Evolutionary conservation across 306 rosid genomes (phyloP).

Genomic region (Cicer arietinum): DNA sequence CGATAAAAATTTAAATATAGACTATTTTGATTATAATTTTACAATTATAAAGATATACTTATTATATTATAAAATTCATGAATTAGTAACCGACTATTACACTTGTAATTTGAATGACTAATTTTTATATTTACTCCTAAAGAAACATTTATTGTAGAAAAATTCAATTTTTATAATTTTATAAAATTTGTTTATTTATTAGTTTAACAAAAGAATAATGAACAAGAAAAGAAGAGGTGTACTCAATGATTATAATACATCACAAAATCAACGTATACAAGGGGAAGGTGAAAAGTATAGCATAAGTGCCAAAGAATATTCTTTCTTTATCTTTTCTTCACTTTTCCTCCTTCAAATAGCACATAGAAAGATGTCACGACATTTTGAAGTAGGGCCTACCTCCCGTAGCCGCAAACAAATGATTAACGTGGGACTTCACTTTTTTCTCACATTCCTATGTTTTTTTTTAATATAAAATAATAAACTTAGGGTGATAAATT

Average conservation of each 20-base stretch:
- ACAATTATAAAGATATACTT: too few species aligned
- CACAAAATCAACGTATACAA: not conserved
- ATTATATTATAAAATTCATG: too few species aligned
- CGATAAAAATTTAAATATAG: too few species aligned
- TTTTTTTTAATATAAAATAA: too few species aligned
- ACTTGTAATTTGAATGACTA: too few species aligned
- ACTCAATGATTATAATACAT: slow-evolving; percentile 24
- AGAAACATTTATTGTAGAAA: too few species aligned
- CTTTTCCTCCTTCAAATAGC: not conserved
- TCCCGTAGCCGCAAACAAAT: slow-evolving; percentile 36
- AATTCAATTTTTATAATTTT: too few species aligned
- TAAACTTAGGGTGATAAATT: too few species aligned
- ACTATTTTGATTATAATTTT: too few species aligned
- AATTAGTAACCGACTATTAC: too few species aligned
- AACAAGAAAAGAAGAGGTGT: slow-evolving; percentile 8
- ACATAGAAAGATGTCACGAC: slow-evolving; percentile 21
- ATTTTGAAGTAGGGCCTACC: slow-evolving; percentile 25
- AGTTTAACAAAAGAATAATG: not conserved
- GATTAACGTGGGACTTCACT: slow-evolving; percentile 42
- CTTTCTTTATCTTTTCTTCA: not conserved
- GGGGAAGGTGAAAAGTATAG: slow-evolving; percentile 27
- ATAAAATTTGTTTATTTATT: too few species aligned
- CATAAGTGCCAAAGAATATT: slow-evolving; percentile 49
- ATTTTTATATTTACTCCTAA: too few species aligned
- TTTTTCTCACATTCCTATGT: not conserved